Percentiles rank a stretch among this genome's conserved stretches.
Conservation (phyloP, 2,329 filamentous ascomycete genomes). For the Cercospora nicotianae region DNA sequence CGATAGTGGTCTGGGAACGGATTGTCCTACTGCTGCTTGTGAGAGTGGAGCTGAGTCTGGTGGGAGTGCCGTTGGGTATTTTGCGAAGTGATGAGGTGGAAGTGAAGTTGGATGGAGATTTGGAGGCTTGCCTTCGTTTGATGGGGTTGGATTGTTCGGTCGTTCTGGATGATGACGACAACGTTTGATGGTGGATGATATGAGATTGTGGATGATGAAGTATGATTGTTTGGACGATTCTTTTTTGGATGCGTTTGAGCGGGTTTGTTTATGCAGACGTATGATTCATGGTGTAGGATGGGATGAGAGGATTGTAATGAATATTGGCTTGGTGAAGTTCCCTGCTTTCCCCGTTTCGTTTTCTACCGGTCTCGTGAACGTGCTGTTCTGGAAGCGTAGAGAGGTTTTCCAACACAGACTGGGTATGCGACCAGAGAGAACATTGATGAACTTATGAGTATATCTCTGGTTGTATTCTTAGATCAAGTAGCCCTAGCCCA, state of each 20-base stretch:
- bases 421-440: too few species aligned
- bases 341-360: too few species aligned
- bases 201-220: not conserved
- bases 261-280: not conserved
- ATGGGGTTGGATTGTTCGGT: not conserved
- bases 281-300: not conserved
- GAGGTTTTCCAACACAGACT: too few species aligned
- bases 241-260: not conserved
- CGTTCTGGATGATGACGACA: not conserved
- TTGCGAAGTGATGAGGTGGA: not conserved
- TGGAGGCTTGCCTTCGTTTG: not conserved
- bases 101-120: not conserved
- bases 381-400: too few species aligned
- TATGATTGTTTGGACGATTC: not conserved
- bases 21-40: constrained; percentile 38
- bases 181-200: not conserved
- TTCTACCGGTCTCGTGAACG: too few species aligned
- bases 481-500: too few species aligned
- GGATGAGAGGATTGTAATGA: not conserved
- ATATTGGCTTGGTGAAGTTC: too few species aligned
- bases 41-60: constrained; percentile 5
- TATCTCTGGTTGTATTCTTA: too few species aligned
- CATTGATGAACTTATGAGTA: too few species aligned
- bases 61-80: constrained; percentile 8
- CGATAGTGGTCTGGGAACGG: constrained; percentile 44